Conservation (phyloP, 2,329 filamentous ascomycete species). For the Cordyceps javanica region DNA sequence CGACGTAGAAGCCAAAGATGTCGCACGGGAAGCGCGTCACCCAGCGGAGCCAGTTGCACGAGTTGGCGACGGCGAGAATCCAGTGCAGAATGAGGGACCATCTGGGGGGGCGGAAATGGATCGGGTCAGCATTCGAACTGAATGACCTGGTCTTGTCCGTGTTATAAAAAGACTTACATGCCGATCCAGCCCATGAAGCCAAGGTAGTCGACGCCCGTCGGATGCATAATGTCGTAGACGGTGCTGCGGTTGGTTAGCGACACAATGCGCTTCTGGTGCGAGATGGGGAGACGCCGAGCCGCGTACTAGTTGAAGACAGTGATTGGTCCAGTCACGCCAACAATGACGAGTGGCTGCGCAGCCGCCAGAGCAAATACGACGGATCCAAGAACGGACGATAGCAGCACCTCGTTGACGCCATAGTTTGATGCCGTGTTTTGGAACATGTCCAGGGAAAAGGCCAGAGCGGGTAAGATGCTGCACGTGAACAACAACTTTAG, state of each 20-base stretch:
- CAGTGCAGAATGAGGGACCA: constrained; percentile 84
- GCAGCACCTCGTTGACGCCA: constrained; percentile 85
- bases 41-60: constrained; percentile 82
- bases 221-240: constrained; percentile 79
- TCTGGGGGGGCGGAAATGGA: constrained; percentile 38
- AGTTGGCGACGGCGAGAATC: constrained; percentile 76
- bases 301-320: constrained; percentile 83
- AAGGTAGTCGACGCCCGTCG: constrained; percentile 73
- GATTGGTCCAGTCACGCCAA: constrained; percentile 83
- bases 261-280: neutral
- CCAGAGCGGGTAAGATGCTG: constrained; percentile 79
- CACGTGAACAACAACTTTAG: neutral
- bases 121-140: neutral
- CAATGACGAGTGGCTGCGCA: constrained; percentile 82
- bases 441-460: constrained; percentile 92
- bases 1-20: constrained; percentile 91
- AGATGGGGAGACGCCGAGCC: neutral
- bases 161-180: constrained; percentile 52
- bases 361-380: constrained; percentile 76
- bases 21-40: constrained; percentile 90
- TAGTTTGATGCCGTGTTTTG: constrained; percentile 78
- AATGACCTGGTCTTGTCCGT: no score
- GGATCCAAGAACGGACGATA: constrained; percentile 75
- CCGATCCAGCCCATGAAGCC: constrained; percentile 92
- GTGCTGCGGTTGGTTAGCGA: constrained; percentile 42